Evolutionary conservation across 805 yeast genomes (phyloP).

Genomic region (Candida chauliodis): DNA sequence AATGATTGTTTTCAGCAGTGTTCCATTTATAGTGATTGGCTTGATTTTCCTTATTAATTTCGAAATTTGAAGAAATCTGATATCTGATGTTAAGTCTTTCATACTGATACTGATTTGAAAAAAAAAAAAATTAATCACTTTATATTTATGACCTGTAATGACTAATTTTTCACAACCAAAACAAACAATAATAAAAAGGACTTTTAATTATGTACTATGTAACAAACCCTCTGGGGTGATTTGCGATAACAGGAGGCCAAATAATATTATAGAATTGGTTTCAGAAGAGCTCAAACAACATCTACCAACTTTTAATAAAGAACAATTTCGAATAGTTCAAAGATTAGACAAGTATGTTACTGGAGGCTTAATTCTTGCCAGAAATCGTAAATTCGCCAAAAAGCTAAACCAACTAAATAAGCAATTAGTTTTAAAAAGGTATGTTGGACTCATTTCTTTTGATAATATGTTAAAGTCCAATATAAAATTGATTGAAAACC

Average conservation of each 20-base stretch:
- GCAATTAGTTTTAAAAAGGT: slow-evolving; percentile 12
- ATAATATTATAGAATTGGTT: slow-evolving; percentile 1
- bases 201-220: slow-evolving; percentile 17
- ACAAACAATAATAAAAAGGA: slow-evolving; percentile 14
- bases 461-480: slow-evolving; percentile 8
- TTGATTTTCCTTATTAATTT: slow-evolving; percentile 27
- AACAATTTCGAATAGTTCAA: slow-evolving; percentile 15
- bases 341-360: slow-evolving; percentile 22
- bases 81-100: slow-evolving; percentile 4
- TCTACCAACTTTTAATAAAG: not conserved
- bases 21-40: slow-evolving; percentile 39
- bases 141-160: too few relatives aligned
- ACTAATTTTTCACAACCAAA: slow-evolving; percentile 3
- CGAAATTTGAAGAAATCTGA: slow-evolving; percentile 25
- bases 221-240: slow-evolving; percentile 21
- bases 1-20: slow-evolving; percentile 11
- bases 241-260: slow-evolving; percentile 13
- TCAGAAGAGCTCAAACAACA: not conserved
- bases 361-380: slow-evolving; percentile 20
- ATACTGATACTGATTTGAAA: not conserved
- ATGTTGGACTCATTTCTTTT: slow-evolving; percentile 16
- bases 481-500: slow-evolving; percentile 7
- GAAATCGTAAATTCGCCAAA: slow-evolving; percentile 16
- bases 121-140: too few relatives aligned
- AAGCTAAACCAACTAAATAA: slow-evolving; percentile 8